These are phyloP conservation scores for Gonapodya sp. DNA, from an alignment of 192 early-diverging fungal genomes.

Conservation along the genomic window DNA sequence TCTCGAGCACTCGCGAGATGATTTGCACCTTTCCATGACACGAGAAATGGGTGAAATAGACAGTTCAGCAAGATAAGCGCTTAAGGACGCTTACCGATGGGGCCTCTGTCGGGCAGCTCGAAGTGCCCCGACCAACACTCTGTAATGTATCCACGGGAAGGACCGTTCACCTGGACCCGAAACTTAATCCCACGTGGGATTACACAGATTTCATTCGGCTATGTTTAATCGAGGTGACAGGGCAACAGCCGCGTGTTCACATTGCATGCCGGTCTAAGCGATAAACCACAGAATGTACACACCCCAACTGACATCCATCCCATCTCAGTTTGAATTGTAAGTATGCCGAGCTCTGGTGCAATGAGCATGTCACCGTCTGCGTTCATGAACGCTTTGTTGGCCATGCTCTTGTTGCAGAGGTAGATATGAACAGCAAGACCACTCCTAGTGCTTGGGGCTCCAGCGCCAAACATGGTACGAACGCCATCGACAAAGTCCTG, in stretches of 20 bases:
- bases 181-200: constrained; percentile 89
- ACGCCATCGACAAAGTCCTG: constrained; percentile 79
- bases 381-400: constrained; percentile 67
- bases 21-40: constrained; percentile 47
- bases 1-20: constrained; percentile 91
- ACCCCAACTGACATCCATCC: constrained; percentile 61
- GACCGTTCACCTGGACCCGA: constrained; percentile 35
- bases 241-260: too few species aligned
- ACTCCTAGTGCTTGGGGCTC: constrained; percentile 60
- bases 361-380: constrained; percentile 89
- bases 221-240: too few species aligned
- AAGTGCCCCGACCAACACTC: constrained; percentile 85
- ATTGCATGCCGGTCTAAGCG: too few species aligned
- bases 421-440: constrained; percentile 86
- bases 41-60: background rate
- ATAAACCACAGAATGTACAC: too few species aligned
- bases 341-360: constrained; percentile 84
- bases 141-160: constrained; percentile 73
- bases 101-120: constrained; percentile 90
- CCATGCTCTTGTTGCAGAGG: constrained; percentile 67
- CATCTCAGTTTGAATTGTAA: constrained; percentile 86
- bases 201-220: constrained; percentile 84
- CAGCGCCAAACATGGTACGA: constrained; percentile 74
- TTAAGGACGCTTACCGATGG: constrained; percentile 45
- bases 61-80: background rate